Evolutionary conservation across 2,329 filamentous ascomycete species (phyloP).

Genomic region (Exophiala phaeomuriformis): DNA sequence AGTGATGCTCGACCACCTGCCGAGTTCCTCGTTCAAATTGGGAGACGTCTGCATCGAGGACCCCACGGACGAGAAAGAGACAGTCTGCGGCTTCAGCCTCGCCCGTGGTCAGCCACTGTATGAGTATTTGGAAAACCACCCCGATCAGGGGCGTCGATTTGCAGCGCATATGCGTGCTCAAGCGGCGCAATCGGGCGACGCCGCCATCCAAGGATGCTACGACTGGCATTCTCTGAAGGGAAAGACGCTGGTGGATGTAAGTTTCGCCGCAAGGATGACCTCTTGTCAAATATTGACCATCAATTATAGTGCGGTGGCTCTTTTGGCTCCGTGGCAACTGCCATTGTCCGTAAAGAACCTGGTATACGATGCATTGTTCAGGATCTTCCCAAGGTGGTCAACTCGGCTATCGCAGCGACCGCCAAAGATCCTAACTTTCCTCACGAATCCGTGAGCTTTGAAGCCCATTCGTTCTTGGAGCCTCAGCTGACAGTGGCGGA

Average conservation of each 20-base stretch:
- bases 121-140: constrained; percentile 7
- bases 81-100: constrained; percentile 9
- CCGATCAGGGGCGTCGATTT: constrained; percentile 8
- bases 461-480: constrained; percentile 48
- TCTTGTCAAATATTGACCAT: neutral
- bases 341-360: constrained; percentile 9
- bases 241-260: constrained; percentile 9
- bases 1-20: constrained; percentile 13
- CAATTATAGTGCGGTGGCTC: constrained; percentile 8
- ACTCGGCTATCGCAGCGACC: constrained; percentile 30
- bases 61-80: constrained; percentile 7
- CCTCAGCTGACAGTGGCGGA: constrained; percentile 50
- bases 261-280: neutral
- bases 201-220: constrained; percentile 9
- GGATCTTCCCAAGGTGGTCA: constrained; percentile 40
- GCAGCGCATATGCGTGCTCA: constrained; percentile 12
- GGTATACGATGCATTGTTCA: constrained; percentile 30
- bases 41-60: constrained; percentile 7
- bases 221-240: constrained; percentile 7
- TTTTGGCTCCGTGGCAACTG: constrained; percentile 9
- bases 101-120: constrained; percentile 6
- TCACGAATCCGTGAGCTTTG: constrained; percentile 4
- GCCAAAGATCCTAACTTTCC: constrained; percentile 33
- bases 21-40: constrained; percentile 6
- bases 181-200: constrained; percentile 7